Evolutionary conservation across 139 green algal species (phyloP), one percentile per base, ranked within the genome.

Genomic region (Chlorella sorokiniana): DNA sequence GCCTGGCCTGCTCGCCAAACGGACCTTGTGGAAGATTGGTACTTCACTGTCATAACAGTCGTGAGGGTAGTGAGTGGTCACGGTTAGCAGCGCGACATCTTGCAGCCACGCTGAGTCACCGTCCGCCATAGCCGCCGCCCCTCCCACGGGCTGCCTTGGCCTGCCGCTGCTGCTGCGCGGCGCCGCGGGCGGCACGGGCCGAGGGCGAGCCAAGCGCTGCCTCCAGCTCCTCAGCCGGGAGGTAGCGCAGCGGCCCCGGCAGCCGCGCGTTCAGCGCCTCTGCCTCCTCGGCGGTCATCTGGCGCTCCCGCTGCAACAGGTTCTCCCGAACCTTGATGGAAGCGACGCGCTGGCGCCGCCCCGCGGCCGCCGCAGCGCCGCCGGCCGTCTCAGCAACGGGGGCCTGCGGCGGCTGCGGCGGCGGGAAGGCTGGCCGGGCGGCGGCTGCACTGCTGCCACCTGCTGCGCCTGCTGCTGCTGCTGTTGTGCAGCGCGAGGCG

Each of bases 281-380:
- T 11, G 73, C 73, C 54, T 79, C 73, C 38, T 79, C 52, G 3
- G 73, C 73, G 1, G 73, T 79, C 73, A 79, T 79, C 54, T 79
- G 73, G 10, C 73, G 73, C 73, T 79, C 73, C 25, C 73, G 73
- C 73, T 79, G 73, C 37, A 79, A 25, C 73, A 79, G 38, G 54
- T 69, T 79, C 54, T 79, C 73, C 1, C 73, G 73, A 27, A 79
- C 73, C 54, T 79, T 79, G 37, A 64, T 54, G 4, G 73, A 69
- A 3, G 73, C 73, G 27, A 61, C 63, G 35, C 73, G 73, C 73
- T 79, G 73, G 10, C 73, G 73, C 20, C 73, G 73, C 11, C 73
- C 73, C 33, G 73, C 71, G 8, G 71, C 71, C 7, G 71, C 71
- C 37, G 71, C 71, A 9, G 51, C 71, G 4, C 73, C 73, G 38